Conservation (phyloP, 768 basidiomycete genomes). For the Tricholoma terreum region DNA sequence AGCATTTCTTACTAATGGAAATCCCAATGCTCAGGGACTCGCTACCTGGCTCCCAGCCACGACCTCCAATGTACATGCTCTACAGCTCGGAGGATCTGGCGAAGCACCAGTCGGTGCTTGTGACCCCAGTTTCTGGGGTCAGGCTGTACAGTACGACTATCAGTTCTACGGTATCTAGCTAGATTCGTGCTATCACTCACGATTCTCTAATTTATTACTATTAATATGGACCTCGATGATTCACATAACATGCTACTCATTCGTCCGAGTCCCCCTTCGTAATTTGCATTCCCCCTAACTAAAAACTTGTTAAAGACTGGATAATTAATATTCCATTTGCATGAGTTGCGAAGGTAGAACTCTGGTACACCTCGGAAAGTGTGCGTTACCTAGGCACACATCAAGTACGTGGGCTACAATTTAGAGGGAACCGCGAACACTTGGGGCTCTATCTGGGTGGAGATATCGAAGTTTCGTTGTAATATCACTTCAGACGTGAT, state of each 20-base stretch:
- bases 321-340: not conserved
- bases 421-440: constrained; percentile 26
- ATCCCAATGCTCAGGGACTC: constrained; percentile 55
- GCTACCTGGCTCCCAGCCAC: constrained; percentile 55
- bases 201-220: not conserved
- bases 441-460: constrained; percentile 46
- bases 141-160: constrained; percentile 64
- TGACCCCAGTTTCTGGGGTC: constrained; percentile 66
- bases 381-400: not conserved
- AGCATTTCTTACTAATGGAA: constrained; percentile 58
- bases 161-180: constrained; percentile 51
- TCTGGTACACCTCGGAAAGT: not conserved
- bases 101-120: constrained; percentile 56
- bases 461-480: constrained; percentile 65
- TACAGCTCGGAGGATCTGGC: constrained; percentile 60
- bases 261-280: not conserved
- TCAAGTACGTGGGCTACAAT: constrained; percentile 18
- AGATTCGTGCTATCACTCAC: constrained; percentile 1
- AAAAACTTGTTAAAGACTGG: not conserved
- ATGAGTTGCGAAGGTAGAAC: not conserved
- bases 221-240: constrained; percentile 17
- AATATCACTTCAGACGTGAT: constrained; percentile 48
- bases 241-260: constrained; percentile 13
- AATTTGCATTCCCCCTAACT: not conserved
- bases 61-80: constrained; percentile 49